Evolutionary conservation across 2,329 filamentous ascomycete species (phyloP), one percentile per base, ranked within the genome.

Genomic region (Lachnellula cervina): DNA sequence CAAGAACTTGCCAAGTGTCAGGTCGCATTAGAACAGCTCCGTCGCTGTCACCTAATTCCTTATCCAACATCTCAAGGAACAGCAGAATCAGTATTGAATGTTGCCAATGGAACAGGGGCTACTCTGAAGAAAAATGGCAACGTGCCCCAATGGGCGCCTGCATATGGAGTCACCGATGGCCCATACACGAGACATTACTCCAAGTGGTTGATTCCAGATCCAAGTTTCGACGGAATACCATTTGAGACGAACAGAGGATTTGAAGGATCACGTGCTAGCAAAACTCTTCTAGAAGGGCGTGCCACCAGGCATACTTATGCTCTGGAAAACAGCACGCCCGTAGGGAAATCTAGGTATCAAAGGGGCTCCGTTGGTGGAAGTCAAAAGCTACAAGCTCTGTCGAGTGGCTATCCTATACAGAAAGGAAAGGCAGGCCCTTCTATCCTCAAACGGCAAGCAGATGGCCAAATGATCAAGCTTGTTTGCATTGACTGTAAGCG

Each of bases 1-100:
- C 91, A 96, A 73, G 94, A 97, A 75, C 81, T 97, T 62, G 93
- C 90, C 62, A 97, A 97, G 76, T 97, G 92, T 69, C 92, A 97
- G 75, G 78, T 92, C 61, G 90, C 92, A 11, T 80, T 97, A 64
- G 94, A 99, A 74, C 94, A 97, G 74, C 78, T 99, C 60, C 88
- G 94, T 65, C 86, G 94, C 58, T 97, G 92, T 74, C 87, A 94
- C 69, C 79, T 97, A 63, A 93, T 96, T 64, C 93, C 93, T 4
- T 97, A 91, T 71, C 92, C 93, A 34, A 83, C 86, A 61, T 82
- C 83, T 60, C 79, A 82, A 60, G 81, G 83, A 42, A 83, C 84
- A 8, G 86, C 87, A 25, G 76, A 82, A 61, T 81, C 84, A 66
- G 86, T 86, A 81, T 72, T 85, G 63, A 80, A 87, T 61, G 82